Conservation (phyloP, 1,139 yeast genomes). For the Scheffersomyces parashehatae region DNA sequence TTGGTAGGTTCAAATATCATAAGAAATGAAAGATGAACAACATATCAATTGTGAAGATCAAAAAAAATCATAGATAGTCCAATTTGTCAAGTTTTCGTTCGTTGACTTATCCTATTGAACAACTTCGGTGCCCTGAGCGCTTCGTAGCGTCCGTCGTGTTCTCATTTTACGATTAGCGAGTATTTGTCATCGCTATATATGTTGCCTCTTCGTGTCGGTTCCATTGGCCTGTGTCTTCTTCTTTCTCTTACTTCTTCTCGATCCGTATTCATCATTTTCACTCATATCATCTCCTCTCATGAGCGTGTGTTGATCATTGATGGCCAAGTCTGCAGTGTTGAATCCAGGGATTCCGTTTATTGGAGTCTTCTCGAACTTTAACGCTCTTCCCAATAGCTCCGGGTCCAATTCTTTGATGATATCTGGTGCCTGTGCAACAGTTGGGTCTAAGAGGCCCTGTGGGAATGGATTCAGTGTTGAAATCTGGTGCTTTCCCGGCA, state of each 20-base stretch:
- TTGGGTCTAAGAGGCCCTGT: slow-evolving; percentile 52
- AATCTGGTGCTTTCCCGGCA: slow-evolving; percentile 77
- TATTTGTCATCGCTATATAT: slow-evolving; percentile 16
- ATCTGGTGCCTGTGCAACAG: slow-evolving; percentile 38
- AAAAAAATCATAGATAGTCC: too few species aligned
- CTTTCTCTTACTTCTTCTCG: slow-evolving; percentile 35
- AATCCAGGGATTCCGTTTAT: slow-evolving; percentile 79
- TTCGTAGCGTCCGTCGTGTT: too few species aligned
- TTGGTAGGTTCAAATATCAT: too few species aligned
- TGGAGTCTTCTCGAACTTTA: slow-evolving; percentile 68
- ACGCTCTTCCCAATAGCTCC: slow-evolving; percentile 48
- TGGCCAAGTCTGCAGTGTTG: slow-evolving; percentile 67
- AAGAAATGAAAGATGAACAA: too few species aligned
- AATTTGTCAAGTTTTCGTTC: too few species aligned
- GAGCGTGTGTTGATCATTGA: slow-evolving; percentile 51
- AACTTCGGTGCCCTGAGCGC: too few species aligned
- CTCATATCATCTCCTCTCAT: slow-evolving; percentile 46
- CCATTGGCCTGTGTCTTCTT: slow-evolving; percentile 31
- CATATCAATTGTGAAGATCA: too few species aligned
- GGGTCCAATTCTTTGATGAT: slow-evolving; percentile 52
- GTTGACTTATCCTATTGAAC: too few species aligned
- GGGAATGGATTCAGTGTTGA: slow-evolving; percentile 59
- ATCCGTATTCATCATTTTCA: slow-evolving; percentile 37
- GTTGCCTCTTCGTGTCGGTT: slow-evolving; percentile 40
- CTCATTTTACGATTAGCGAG: too few species aligned